Conservation (phyloP, 306 rosid genomes). For the peach (Prunus persica) region Prunus_persica_NCBIv2 NC_034009.1:27280001-27280500, state of each 20-base stretch:
- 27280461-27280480: neutral
- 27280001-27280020: too few relatives aligned
- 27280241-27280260: neutral
- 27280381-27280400: neutral
- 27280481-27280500: neutral
- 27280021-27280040: too few relatives aligned
- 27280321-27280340: too few relatives aligned
- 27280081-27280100: neutral
- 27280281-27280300: too few relatives aligned
- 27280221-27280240: neutral
- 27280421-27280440: slow-evolving; percentile 3
- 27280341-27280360: too few relatives aligned
- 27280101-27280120: neutral
- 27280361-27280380: too few relatives aligned
- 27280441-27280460: slow-evolving; percentile 7
- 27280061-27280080: too few relatives aligned
- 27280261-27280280: neutral
- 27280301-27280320: too few relatives aligned
- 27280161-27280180: neutral
- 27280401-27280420: neutral
- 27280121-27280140: neutral
- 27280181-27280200: neutral
- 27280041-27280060: too few relatives aligned
- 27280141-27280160: neutral
- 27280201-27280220: neutral